These are phyloP conservation scores for Ephemerocybe angulata DNA, from an alignment of 768 basidiomycete genomes.

Conservation along the genomic window DNA sequence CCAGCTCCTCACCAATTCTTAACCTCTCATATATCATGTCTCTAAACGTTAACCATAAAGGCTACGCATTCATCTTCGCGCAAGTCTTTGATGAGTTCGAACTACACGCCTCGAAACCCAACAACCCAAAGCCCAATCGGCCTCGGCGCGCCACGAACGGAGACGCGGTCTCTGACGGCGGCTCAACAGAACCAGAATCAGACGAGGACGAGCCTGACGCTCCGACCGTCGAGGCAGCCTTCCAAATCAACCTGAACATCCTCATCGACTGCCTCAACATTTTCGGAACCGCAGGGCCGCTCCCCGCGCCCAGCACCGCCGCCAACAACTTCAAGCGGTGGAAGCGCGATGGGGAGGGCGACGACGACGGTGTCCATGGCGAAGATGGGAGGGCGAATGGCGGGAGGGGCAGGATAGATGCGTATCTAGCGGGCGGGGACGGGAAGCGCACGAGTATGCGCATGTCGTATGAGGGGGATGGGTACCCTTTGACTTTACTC, in stretches of 20 bases:
- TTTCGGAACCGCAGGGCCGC: slow-evolving; percentile 74
- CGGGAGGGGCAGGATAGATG: slow-evolving; percentile 46
- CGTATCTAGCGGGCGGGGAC: slow-evolving; percentile 48
- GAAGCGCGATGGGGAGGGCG: slow-evolving; percentile 44
- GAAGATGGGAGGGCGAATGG: slow-evolving; percentile 35
- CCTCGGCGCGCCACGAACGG: slow-evolving; percentile 6
- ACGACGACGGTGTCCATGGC: slow-evolving; percentile 38
- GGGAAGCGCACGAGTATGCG: slow-evolving; percentile 82
- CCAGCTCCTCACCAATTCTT: background rate
- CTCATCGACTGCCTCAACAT: slow-evolving; percentile 91
- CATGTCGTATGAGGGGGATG: slow-evolving; percentile 75
- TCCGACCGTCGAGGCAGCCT: slow-evolving; percentile 39
- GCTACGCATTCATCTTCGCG: slow-evolving; percentile 76
- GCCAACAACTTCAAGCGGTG: slow-evolving; percentile 43
- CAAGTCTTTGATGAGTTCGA: slow-evolving; percentile 78
- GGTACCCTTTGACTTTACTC: slow-evolving; percentile 72
- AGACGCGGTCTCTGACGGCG: slow-evolving; percentile 15
- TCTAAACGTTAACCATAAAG: slow-evolving; percentile 37
- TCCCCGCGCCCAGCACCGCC: slow-evolving; percentile 26
- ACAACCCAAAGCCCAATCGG: too few species aligned
- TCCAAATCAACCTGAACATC: slow-evolving; percentile 82
- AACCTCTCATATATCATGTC: background rate
- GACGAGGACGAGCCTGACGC: slow-evolving; percentile 19
- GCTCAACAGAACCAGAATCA: slow-evolving; percentile 16
- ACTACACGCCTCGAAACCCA: slow-evolving; percentile 40